Evolutionary conservation across 1,139 yeast species (phyloP), one percentile per base, ranked within the genome.

Genomic region (Saccharomycopsis hybrid): DNA sequence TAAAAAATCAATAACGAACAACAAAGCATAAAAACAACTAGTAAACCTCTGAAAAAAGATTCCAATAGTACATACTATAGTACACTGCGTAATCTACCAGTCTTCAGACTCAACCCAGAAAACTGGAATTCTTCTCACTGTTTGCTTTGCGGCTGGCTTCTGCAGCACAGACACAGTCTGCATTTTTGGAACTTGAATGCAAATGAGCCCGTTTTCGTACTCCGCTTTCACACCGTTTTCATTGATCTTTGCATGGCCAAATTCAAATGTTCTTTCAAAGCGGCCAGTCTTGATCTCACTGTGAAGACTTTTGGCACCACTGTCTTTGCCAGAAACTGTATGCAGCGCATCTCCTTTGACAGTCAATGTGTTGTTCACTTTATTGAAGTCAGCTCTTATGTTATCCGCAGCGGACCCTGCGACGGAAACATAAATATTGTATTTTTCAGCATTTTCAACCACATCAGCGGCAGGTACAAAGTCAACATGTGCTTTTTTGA

Each of bases 361-460:
- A 31, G 62, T 55, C 45, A 71, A 60, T 53, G 68, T 67, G 47
- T 70, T 69, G 33, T 61, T 62, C 33, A 68, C 69, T 50, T 67
- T 63, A 56, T 70, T 64, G 58, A 67, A 71, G 55, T 71, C 74
- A 44, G 71, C 55, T 24, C 66, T 60, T 50, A 71, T 64, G 8
- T 50, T 31, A 2, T 68, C 69, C 54, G 65, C 66, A 18, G 62
- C 49, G 25, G 71, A 71, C 51, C 76, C 76, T 11, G 76, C 74
- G 47, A 70, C 60, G 1, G 72, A 65, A 5, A 70, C 62, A 36
- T 37, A 30, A 4, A 45, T 29, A 29, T 45, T 25, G 27, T 25
- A 13, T 5, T 24, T 13, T 7, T 28, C 32, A 5, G 11, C 3
- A 11, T 13, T 42, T 32, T 46, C 48, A 3, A 8, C 8, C 9